These are phyloP conservation scores for Tylopilus sp. DNA, from an alignment of 768 basidiomycete genomes.

Conservation along the genomic window DNA sequence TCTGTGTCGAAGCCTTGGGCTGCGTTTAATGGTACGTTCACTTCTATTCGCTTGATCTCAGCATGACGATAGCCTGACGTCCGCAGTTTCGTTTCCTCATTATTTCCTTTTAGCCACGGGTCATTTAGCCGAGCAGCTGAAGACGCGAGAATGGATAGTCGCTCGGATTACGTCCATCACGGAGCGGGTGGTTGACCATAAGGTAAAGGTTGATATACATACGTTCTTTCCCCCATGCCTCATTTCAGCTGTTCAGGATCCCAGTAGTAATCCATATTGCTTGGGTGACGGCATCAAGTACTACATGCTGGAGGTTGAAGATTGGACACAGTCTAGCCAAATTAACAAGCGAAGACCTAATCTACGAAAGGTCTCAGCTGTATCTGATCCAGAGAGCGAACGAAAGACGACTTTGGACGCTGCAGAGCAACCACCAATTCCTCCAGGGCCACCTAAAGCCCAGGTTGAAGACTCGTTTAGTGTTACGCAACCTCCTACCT, in stretches of 20 bases:
- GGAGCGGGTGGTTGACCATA: constrained; percentile 78
- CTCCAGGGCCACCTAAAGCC: constrained; percentile 61
- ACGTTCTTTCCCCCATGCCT: neutral
- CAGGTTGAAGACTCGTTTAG: constrained; percentile 74
- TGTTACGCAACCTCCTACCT: constrained; percentile 61
- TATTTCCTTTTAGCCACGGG: constrained; percentile 92
- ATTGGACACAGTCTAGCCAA: constrained; percentile 78
- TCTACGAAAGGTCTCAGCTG: constrained; percentile 46
- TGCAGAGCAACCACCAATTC: constrained; percentile 24
- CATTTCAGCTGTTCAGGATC: constrained; percentile 48
- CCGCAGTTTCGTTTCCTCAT: constrained; percentile 89
- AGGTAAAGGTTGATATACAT: constrained; percentile 39
- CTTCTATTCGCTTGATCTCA: neutral
- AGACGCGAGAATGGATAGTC: constrained; percentile 92
- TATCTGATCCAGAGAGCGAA: constrained; percentile 39
- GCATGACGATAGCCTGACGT: neutral
- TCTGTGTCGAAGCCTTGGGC: constrained; percentile 95
- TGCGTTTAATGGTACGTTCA: constrained; percentile 85
- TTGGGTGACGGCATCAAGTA: constrained; percentile 88
- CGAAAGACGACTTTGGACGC: constrained; percentile 23
- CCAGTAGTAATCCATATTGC: constrained; percentile 83
- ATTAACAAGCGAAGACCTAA: constrained; percentile 56
- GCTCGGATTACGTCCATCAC: constrained; percentile 87
- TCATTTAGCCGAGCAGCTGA: constrained; percentile 83
- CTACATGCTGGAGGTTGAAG: constrained; percentile 91